These are phyloP conservation scores for Cyclotella choctawhatcheeana DNA, from an alignment of 108 stramenopile genomes.

Conservation along the genomic window DNA sequence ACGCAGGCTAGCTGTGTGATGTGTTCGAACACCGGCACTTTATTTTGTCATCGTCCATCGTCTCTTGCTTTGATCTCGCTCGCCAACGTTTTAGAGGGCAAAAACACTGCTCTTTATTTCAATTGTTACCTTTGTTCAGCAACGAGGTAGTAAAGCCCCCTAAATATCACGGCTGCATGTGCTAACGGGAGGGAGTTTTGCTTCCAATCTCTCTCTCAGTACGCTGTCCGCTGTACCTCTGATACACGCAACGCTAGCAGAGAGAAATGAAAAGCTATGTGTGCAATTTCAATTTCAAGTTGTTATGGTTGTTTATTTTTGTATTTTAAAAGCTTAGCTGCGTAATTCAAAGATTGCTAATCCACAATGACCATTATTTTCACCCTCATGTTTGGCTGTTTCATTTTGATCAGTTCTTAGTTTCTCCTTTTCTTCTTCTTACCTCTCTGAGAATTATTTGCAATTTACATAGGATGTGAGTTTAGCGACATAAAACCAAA, in stretches of 20 bases:
- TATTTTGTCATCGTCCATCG: too few relatives aligned
- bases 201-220: not conserved
- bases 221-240: too few relatives aligned
- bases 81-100: too few relatives aligned
- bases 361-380: not conserved
- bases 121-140: too few relatives aligned
- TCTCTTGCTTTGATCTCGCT: too few relatives aligned
- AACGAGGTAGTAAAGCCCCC: too few relatives aligned
- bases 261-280: too few relatives aligned
- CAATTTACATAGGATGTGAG: not conserved
- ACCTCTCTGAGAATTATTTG: slow-evolving; percentile 24
- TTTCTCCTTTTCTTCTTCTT: slow-evolving; percentile 50
- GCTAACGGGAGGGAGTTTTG: too few relatives aligned
- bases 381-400: not conserved
- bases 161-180: not conserved
- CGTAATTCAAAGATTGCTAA: slow-evolving; percentile 13
- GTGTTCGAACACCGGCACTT: too few relatives aligned
- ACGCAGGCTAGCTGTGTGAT: too few relatives aligned
- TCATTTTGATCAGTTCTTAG: not conserved
- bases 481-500: not conserved
- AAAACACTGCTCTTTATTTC: too few relatives aligned
- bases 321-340: not conserved
- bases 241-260: too few relatives aligned
- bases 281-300: not conserved
- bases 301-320: not conserved